Evolutionary conservation across 768 basidiomycete species (phyloP).

Genomic region (Agrocybe pediades): DNA sequence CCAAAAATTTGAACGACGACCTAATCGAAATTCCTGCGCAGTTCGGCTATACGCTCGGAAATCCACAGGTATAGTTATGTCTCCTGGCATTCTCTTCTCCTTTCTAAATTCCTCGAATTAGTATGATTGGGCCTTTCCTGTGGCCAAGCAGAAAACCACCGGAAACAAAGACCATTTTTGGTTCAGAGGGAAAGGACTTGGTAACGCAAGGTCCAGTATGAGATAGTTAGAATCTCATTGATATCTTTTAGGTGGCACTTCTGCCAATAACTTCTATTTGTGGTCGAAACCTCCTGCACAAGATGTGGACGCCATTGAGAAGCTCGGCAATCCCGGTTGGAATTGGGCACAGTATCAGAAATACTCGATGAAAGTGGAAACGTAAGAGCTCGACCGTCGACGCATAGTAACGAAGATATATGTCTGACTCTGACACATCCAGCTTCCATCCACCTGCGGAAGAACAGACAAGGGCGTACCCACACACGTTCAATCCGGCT

Average conservation of each 20-base stretch:
- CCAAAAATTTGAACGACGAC: not conserved
- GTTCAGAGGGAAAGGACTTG: constrained; percentile 33
- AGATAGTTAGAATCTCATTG: not conserved
- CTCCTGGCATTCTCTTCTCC: constrained; percentile 13
- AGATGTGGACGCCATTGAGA: constrained; percentile 39
- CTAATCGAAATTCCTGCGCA: not conserved
- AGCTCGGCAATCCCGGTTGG: constrained; percentile 57
- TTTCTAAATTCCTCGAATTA: constrained; percentile 26
- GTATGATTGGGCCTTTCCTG: constrained; percentile 40
- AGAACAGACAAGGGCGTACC: constrained; percentile 24
- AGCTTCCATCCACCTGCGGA: constrained; percentile 29
- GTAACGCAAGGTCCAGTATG: constrained; percentile 12
- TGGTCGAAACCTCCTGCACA: constrained; percentile 32
- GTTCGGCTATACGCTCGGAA: not conserved
- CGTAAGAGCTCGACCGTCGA: too few relatives aligned
- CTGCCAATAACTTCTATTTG: constrained; percentile 42
- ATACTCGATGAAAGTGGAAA: constrained; percentile 38
- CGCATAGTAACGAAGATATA: too few relatives aligned
- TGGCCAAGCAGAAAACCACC: constrained; percentile 24
- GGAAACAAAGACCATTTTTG: constrained; percentile 27
- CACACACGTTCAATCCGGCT: constrained; percentile 25
- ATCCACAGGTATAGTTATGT: constrained; percentile 1
- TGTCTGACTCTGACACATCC: too few relatives aligned
- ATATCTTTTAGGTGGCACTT: constrained; percentile 38
- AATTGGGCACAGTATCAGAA: constrained; percentile 46